Evolutionary conservation across 495 filamentous ascomycete species (phyloP).

Genomic region (Parathielavia hyrcaniae): DNA sequence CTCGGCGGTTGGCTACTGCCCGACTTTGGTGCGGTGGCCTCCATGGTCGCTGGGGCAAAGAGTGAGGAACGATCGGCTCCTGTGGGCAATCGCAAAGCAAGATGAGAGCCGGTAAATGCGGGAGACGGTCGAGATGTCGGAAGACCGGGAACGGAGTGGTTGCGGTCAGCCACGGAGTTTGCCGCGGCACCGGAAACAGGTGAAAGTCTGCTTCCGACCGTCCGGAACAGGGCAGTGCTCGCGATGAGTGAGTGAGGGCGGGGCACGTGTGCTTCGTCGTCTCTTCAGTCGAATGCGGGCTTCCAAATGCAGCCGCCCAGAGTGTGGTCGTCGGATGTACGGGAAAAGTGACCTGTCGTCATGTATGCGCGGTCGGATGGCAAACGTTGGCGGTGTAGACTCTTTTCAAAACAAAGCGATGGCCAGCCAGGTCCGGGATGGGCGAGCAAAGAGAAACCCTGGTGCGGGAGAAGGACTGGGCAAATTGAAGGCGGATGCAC

Average conservation of each 20-base stretch:
- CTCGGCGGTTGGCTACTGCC: neutral
- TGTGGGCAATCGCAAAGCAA: neutral
- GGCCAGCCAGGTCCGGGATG: neutral
- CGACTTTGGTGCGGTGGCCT: neutral
- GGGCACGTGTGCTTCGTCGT: neutral
- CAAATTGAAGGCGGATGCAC: neutral
- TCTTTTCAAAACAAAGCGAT: neutral
- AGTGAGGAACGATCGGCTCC: neutral
- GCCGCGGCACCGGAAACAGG: neutral
- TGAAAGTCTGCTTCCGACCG: constrained; percentile 5
- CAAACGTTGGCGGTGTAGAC: neutral
- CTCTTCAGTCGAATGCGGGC: neutral
- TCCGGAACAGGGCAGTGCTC: constrained; percentile 6
- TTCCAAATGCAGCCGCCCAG: neutral
- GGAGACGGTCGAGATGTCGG: neutral
- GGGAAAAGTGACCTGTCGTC: constrained; percentile 3
- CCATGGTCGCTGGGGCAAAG: constrained; percentile 6
- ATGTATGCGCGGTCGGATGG: neutral
- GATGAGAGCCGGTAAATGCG: neutral
- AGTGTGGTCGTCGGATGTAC: constrained; percentile 6
- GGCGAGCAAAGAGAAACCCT: neutral
- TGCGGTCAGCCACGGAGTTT: neutral
- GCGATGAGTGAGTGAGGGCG: neutral
- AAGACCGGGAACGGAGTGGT: neutral
- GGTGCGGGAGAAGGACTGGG: neutral